These are phyloP conservation scores for Marasmius tenuissimus DNA, from an alignment of 1,284 basidiomycete species.

Conservation along the genomic window DNA sequence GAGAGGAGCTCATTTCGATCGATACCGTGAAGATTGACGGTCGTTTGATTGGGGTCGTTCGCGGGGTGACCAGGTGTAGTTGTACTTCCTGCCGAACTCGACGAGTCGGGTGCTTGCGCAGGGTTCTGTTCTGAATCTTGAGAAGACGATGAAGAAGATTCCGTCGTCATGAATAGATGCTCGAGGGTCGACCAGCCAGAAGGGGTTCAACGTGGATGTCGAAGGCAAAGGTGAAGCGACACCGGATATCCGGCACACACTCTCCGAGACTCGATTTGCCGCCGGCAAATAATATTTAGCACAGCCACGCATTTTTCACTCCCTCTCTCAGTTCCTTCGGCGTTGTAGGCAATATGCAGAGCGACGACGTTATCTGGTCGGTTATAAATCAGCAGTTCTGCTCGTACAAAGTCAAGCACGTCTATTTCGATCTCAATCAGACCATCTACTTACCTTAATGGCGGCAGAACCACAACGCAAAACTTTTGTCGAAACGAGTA, in stretches of 20 bases:
- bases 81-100: no score
- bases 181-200: no score
- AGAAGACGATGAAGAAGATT: not conserved
- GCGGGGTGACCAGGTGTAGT: not conserved
- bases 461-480: constrained; percentile 81
- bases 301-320: not conserved
- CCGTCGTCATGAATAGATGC: no score
- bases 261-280: not conserved
- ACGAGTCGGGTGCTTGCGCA: no score
- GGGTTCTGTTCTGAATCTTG: not conserved
- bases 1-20: constrained; percentile 47
- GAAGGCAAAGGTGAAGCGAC: no score
- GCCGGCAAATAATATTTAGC: not conserved
- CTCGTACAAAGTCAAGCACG: constrained; percentile 97
- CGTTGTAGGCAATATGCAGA: constrained; percentile 60
- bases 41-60: not conserved
- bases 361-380: constrained; percentile 95
- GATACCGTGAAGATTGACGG: not conserved
- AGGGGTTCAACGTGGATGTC: no score
- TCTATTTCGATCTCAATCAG: constrained; percentile 17
- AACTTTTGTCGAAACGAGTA: constrained; percentile 99
- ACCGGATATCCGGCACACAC: not conserved
- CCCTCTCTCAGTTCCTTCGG: not conserved
- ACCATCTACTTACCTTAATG: constrained; percentile 2
- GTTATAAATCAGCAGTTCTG: constrained; percentile 94